Base-by-base conservation (phyloP, 2,329 filamentous ascomycete species). In the Geosmithia flava region DNA sequence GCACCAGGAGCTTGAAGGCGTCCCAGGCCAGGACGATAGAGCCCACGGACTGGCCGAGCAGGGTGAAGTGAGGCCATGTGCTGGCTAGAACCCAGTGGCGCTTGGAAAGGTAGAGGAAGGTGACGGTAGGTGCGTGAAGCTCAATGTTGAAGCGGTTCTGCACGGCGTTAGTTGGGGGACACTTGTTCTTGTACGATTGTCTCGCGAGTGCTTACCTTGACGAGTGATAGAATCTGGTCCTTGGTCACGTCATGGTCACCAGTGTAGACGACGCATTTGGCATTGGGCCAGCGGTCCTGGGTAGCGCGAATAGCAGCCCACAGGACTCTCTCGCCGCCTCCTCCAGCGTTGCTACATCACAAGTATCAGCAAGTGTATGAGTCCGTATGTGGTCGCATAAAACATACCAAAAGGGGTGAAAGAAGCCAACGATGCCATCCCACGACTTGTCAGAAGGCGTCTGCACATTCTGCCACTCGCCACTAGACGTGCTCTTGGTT, bases 221-320 rank as follows among this genome's bases (percentile, higher is more conserved):
- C 88, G 49, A 84, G 78, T 49, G 76, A 71, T 29, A 98, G 71
- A 53, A 97, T 95, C 17, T 77, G 74, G 17, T 80, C 72, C 66
- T 95, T 95, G 62, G 80, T 81, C 44, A 85, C 85, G 56, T 93
- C 88, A 62, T 95, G 87, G 62, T 98, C 93, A 47, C 93, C 93
- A 0, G 93, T 98, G 62, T 98, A 98, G 37, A 98, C 86, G 15
- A 93, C 78, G 58, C 90, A 95, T 58, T 90, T 85, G 42, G 89
- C 88, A 51, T 83, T 84, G 2, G 91, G 93, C 81, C 87, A 96
- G 54, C 84, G 79, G 57, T 82, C 78, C 67, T 97, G 93, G 2
- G 88, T 96, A 41, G 91, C 88, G 51, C 87, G 80, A 51, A 98
- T 87, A 11, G 93, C 93, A 49, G 90, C 91, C 88, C 94, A 98